A percentile compares a stretch with the other conserved stretches of the same genome.
These are phyloP conservation scores for Fusarium piperis DNA, from an alignment of 2,329 filamentous ascomycete species.

Conservation along the genomic window DNA sequence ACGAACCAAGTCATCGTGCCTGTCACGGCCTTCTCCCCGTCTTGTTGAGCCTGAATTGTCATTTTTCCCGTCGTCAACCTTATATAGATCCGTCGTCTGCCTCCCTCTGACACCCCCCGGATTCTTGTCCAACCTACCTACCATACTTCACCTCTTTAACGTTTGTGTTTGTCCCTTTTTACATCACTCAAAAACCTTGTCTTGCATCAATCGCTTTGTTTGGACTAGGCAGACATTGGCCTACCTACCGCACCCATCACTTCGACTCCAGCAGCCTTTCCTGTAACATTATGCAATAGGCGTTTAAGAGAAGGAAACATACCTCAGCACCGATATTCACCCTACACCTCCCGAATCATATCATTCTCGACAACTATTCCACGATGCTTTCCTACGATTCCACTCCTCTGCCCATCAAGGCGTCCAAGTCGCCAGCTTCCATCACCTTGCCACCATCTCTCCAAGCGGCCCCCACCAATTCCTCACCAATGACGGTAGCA, in stretches of 20 bases:
- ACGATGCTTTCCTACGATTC: conserved; percentile 64
- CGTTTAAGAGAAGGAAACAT: conserved; percentile 14
- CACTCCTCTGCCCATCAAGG: conserved; percentile 55
- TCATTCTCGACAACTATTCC: conserved; percentile 5
- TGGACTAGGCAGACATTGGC: conserved; percentile 23
- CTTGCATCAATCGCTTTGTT: conserved; percentile 5
- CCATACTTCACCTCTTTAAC: conserved; percentile 7
- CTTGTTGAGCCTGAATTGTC: conserved; percentile 38
- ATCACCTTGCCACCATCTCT: conserved; percentile 34
- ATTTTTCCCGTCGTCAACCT: conserved; percentile 38
- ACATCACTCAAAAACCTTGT: conserved; percentile 1
- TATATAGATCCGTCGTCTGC: conserved; percentile 40
- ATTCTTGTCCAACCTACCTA: conserved; percentile 13
- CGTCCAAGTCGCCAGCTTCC: conserved; percentile 46
- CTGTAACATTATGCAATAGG: conserved; percentile 23
- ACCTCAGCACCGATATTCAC: conserved; percentile 2
- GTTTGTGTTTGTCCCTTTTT: conserved; percentile 14
- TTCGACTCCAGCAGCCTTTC: conserved; percentile 7
- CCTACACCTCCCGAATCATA: background rate
- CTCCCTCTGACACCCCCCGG: conserved; percentile 21
- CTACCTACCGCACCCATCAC: conserved; percentile 26
- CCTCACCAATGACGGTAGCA: conserved; percentile 33
- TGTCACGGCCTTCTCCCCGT: conserved; percentile 43
- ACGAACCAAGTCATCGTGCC: conserved; percentile 21
- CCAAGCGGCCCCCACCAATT: conserved; percentile 27